These are phyloP conservation scores for Domatiomyces globalis DNA, from an alignment of 2,329 filamentous ascomycete species.

Conservation along the genomic window DNA sequence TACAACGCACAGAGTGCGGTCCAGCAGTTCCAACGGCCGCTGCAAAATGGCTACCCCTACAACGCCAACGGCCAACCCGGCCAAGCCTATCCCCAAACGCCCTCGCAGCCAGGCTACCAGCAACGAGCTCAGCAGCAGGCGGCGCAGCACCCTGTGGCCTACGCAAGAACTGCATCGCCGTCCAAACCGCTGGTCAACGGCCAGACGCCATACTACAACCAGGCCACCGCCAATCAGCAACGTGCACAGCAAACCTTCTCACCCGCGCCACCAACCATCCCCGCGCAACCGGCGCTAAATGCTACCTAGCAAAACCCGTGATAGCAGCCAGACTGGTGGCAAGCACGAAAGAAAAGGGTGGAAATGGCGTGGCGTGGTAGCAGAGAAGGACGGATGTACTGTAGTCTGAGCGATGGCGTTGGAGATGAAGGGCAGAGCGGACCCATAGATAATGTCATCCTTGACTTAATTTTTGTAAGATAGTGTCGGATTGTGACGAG, in stretches of 20 bases:
- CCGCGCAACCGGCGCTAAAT: background rate
- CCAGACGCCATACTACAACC: constrained; percentile 3
- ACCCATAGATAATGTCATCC: too few relatives aligned
- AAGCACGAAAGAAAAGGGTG: background rate
- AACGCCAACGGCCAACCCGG: constrained; percentile 5
- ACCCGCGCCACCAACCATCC: background rate
- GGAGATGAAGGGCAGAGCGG: too few relatives aligned
- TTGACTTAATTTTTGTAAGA: too few relatives aligned
- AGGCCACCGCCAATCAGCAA: background rate
- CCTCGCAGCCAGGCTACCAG: constrained; percentile 19
- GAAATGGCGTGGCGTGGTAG: background rate
- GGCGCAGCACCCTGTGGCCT: background rate
- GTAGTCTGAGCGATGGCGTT: too few relatives aligned
- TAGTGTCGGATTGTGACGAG: too few relatives aligned
- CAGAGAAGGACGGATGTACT: too few relatives aligned
- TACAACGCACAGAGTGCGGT: constrained; percentile 24
- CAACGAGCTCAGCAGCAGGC: constrained; percentile 18
- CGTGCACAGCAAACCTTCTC: background rate
- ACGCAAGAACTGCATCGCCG: constrained; percentile 9
- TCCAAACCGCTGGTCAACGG: constrained; percentile 15
- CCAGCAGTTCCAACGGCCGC: constrained; percentile 29
- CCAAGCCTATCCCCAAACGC: constrained; percentile 11
- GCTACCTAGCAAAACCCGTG: background rate
- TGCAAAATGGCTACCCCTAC: constrained; percentile 23
- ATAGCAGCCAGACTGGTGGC: background rate